Base-by-base conservation (phyloP, 2,329 filamentous ascomycete species). In the Hypoxylon sp. region DNA sequence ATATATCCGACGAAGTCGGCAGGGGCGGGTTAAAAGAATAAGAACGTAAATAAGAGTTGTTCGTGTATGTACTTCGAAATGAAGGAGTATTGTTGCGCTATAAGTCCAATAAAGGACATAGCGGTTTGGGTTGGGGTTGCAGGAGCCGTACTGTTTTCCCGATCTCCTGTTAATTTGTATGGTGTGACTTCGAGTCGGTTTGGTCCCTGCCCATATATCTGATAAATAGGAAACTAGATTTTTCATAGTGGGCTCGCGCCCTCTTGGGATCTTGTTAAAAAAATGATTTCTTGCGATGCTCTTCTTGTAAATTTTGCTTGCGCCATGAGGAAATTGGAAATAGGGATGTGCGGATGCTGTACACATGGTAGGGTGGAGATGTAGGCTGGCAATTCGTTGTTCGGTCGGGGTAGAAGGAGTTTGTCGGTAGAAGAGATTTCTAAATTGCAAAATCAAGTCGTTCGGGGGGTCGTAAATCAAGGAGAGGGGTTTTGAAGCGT, bases 221-320 rank as follows among this genome's bases (percentile, higher is more conserved):
- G 43, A 48, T 64, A 61, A 64, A 59, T 61, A 34, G 51, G 55
- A 62, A 62, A 43, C 24, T 60, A 54, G 46, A 56, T 55, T 61
- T 41, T 61, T 54, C 59, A 52, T 61, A 47, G 11, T 64, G 65
- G 71, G 71, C 71, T 73, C 54, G 71, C 71, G 71, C 71, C 71
- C 56, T 70, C 37, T 70, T 61, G 59, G 67, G 54, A 69, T 71
- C 69, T 73, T 68, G 50, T 62, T 55, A 19, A 19, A 43, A 34
- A 59, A 50, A 64, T 64, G 51, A 34, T 62, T 63, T 62, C 60
- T 68, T 59, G 61, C 62, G 56, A 70, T 67, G 54, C 56, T 62
- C 34, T 43, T 56, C 32, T 56, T 56, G n/a, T 52, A 34, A 55
- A 13, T 39, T 54, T 54, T 60, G 53, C 54, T 34, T 59, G 56